A percentile compares a stretch with the other conserved stretches of the same genome.
Evolutionary conservation across 345 rosid genomes (phyloP).

Genomic region (Sisymbrium irio): DNA sequence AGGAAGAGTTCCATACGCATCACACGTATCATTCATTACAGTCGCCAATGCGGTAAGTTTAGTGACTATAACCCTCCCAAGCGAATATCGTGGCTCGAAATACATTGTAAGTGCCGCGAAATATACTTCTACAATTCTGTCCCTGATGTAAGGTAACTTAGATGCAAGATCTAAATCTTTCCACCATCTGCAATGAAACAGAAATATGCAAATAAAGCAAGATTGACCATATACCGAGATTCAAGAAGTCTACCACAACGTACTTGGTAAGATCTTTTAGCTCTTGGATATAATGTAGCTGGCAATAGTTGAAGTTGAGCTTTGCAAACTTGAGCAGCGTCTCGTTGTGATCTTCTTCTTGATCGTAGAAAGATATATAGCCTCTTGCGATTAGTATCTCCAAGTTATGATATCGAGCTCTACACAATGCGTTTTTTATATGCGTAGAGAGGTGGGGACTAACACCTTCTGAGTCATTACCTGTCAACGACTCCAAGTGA

Average conservation of each 20-base stretch:
- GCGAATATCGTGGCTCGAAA: constrained; percentile 10
- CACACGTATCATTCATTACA: constrained; percentile 21
- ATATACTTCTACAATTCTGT: constrained; percentile 9
- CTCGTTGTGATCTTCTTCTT: not conserved
- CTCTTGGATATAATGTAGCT: constrained; percentile 13
- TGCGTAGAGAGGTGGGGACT: not conserved
- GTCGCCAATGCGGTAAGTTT: not conserved
- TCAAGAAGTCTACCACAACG: not conserved
- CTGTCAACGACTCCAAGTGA: not conserved
- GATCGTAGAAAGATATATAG: constrained; percentile 6
- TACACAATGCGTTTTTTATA: not conserved
- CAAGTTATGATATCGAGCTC: not conserved
- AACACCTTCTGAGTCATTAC: not conserved
- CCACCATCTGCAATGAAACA: constrained; percentile 8
- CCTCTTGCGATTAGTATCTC: not conserved
- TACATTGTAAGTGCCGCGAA: not conserved
- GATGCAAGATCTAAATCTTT: not conserved
- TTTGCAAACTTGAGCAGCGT: constrained; percentile 16
- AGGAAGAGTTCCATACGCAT: constrained; percentile 16
- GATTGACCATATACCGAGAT: not conserved
- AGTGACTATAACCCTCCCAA: not conserved
- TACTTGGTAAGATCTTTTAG: constrained; percentile 1
- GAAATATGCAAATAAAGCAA: not conserved
- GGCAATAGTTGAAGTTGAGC: constrained; percentile 11
- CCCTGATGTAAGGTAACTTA: constrained; percentile 13